Evolutionary conservation across 176 grass and related monocot species (phyloP), one percentile per base, ranked within the genome.

Genomic region (Eragrostis nindensis): DNA sequence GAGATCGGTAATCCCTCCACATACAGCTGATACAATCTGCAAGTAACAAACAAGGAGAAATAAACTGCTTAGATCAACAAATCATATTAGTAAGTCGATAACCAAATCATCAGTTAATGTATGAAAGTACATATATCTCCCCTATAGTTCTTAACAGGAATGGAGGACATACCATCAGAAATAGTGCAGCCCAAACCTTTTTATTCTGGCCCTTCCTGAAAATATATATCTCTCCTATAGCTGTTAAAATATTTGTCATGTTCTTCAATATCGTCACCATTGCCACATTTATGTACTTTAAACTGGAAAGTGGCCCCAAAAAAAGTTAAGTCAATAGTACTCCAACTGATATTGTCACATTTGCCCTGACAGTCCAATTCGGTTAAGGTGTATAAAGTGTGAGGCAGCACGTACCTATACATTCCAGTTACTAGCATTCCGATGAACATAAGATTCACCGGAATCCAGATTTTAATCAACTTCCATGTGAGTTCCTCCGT

Each of bases 181-280:
- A 89, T 44, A 97, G 82, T 50, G 94, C 91, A 81, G 87, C 89
- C 91, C 94, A 97, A 84, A 94, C 94, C 63, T 94, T 89, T 26
- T 80, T 91, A 73, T 85, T 97, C 74, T 94, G 91, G 62, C 71
- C 42, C 83, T 92, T 97, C 74, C 84, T 82, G 76, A 97, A 94
- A 36, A 97, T 62, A 72, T 94, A 94, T 87, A 86, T 75, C 50
- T 94, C 94, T 26, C 94, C 94, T 41, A 90, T n/a, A 50, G 94
- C 91, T 22, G 94, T 90, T 74, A 97, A 86, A 84, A 97, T 97
- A 36, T 97, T 94, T 55, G 91, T 94, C 87, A 92, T 94, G 71
- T 97, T 97, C 79, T 97, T 97, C 24, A 97, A 49, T 80, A 97
- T 90, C 10, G 89, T 94, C 75, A 97, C 89, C 91, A 97, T 97